Evolutionary conservation across 1,284 basidiomycete genomes (phyloP).

Genomic region (Cryptococcus sp.): DNA sequence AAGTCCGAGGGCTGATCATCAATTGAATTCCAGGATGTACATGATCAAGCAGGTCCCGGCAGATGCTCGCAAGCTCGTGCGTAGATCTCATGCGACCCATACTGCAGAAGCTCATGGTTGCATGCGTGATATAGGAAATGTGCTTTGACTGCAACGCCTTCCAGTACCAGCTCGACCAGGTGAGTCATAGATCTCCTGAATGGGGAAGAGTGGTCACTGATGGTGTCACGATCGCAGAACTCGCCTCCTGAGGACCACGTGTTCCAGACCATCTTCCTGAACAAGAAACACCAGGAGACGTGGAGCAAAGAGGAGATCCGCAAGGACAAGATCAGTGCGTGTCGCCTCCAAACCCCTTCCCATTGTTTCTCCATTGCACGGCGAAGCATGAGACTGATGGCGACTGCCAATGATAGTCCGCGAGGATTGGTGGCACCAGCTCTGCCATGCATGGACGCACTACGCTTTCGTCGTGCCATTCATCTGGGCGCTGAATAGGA

Average conservation of each 20-base stretch:
- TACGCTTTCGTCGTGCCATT: conserved; percentile 57
- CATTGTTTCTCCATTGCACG: background rate
- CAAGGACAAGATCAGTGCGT: conserved; percentile 56
- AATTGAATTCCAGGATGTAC: conserved; percentile 40
- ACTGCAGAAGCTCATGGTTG: background rate
- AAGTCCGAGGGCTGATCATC: too few species aligned
- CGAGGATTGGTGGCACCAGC: conserved; percentile 54
- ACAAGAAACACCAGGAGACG: conserved; percentile 53
- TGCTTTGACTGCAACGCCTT: conserved; percentile 49
- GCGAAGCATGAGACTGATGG: conserved; percentile 3
- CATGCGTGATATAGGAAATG: conserved; percentile 40
- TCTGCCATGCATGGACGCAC: conserved; percentile 51
- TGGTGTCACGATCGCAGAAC: conserved; percentile 8
- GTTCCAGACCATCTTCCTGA: conserved; percentile 58
- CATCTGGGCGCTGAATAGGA: conserved; percentile 57
- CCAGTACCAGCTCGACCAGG: conserved; percentile 48
- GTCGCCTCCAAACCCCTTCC: background rate
- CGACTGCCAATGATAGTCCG: conserved; percentile 30
- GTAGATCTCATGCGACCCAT: conserved; percentile 2
- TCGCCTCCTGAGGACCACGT: conserved; percentile 52
- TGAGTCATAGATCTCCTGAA: conserved; percentile 1
- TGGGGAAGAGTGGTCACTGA: background rate
- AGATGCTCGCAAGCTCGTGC: conserved; percentile 40
- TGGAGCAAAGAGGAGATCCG: conserved; percentile 57
- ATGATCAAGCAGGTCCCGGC: conserved; percentile 44